Evolutionary conservation across 1,284 basidiomycete species (phyloP).

Genomic region (Cryptococcus sp.): DNA sequence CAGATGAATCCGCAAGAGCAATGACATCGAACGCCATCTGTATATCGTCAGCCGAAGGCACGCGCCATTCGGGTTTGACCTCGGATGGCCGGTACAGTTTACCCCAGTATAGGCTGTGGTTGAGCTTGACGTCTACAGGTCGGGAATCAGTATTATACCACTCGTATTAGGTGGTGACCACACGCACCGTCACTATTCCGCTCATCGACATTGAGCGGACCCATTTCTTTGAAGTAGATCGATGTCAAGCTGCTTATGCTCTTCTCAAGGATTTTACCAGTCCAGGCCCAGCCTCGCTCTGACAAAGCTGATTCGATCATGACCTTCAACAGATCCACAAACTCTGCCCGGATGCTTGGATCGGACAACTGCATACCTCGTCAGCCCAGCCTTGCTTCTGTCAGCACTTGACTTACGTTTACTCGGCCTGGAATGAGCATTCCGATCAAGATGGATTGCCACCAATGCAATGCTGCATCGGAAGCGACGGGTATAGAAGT

Average conservation of each 20-base stretch:
- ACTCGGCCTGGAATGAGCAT: constrained; percentile 42
- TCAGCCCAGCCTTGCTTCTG: background rate
- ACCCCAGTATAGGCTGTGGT: constrained; percentile 82
- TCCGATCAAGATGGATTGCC: constrained; percentile 44
- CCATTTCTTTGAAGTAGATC: constrained; percentile 77
- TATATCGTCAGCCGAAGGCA: constrained; percentile 60
- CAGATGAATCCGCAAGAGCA: constrained; percentile 61
- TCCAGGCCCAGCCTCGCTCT: constrained; percentile 85
- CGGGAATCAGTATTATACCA: constrained; percentile 3
- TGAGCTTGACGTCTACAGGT: constrained; percentile 65
- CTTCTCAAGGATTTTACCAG: constrained; percentile 76
- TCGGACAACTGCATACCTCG: constrained; percentile 24
- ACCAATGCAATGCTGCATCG: constrained; percentile 94
- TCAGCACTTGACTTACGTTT: constrained; percentile 15
- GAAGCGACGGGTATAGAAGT: constrained; percentile 76
- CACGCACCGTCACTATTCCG: constrained; percentile 72
- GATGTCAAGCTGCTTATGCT: constrained; percentile 74
- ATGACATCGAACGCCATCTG: constrained; percentile 78
- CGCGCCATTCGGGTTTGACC: constrained; percentile 85
- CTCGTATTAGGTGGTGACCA: background rate
- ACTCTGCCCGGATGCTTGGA: constrained; percentile 28
- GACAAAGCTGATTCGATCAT: constrained; percentile 79
- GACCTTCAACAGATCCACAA: constrained; percentile 65
- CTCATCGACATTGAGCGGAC: constrained; percentile 80
- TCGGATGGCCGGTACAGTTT: constrained; percentile 76